Evolutionary conservation across 139 green algal genomes (phyloP), one percentile per base, ranked within the genome.

Genomic region (Chlamydomonas sphaeroides): DNA sequence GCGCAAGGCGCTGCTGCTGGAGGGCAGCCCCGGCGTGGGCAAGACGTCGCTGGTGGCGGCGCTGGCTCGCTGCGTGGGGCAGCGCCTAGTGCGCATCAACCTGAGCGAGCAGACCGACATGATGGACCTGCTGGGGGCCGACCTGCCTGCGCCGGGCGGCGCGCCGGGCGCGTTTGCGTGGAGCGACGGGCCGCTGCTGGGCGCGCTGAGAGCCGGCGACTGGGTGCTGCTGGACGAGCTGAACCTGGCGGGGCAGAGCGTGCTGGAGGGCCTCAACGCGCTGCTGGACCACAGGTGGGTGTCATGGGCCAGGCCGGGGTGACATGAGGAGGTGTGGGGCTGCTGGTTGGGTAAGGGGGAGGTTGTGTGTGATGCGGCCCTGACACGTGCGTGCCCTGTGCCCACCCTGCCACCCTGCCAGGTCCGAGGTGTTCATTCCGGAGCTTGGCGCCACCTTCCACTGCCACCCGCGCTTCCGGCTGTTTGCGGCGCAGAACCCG

Each of bases 201-300:
- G 76, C 20, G 97, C 97, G 1, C 85, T 99, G 25, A 93, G 94
- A 67, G 67, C 84, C 1, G 97, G 97, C 25, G 72, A 92, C 68
- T 99, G 97, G 97, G 95, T 99, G 35, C 93, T 99, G 67, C 92
- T 99, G n/a, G 97, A 99, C 81, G 97, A 99, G 91, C 92, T 99
- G 30, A 99, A 99, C 86, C 92, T 99, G 25, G 97, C 97, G 17
- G 89, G 89, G 48, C 97, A 99, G 87, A 90, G 88, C 21, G 94
- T 99, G 45, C 88, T 99, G 65, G 96, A 98, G 86, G 97, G 97
- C 0, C 92, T 99, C 48, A 99, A 99, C 74, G 93, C 95, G 0
- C 78, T 98, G 68, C 93, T 99, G 74, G 97, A 99, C 89, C 97
- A 99, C 90, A 87, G 97, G 56, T 62, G 51, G n/a, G n/a, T n/a